Evolutionary conservation across 352 stramenopile genomes (phyloP).

Genomic region (Pythium phragmitis): DNA sequence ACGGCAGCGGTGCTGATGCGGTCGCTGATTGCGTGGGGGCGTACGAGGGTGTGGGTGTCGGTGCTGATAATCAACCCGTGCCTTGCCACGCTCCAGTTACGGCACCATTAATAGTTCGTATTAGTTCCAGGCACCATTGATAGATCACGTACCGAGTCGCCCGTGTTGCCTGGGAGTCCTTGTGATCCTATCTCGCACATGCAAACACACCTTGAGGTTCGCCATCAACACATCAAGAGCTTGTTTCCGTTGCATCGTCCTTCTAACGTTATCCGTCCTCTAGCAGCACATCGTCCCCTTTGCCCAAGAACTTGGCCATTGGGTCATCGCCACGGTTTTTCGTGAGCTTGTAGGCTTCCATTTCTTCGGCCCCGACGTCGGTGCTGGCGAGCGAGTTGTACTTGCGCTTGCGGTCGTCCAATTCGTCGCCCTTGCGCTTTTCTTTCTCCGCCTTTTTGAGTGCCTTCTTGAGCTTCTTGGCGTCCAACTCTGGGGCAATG

Average conservation of each 20-base stretch:
- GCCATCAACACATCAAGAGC: neutral
- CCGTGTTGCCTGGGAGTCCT: neutral
- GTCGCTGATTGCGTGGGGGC: neutral
- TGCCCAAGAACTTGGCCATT: constrained; percentile 91
- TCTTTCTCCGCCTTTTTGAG: constrained; percentile 76
- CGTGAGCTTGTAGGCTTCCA: constrained; percentile 94
- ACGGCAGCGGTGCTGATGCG: neutral
- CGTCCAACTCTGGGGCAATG: constrained; percentile 64
- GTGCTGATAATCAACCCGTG: too few relatives aligned
- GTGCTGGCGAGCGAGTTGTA: constrained; percentile 92
- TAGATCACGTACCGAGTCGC: neutral
- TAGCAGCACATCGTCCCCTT: constrained; percentile 43
- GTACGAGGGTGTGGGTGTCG: too few relatives aligned
- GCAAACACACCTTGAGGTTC: neutral
- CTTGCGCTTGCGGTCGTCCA: constrained; percentile 89
- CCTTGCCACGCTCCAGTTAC: too few relatives aligned
- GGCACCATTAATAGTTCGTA: too few relatives aligned
- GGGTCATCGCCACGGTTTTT: constrained; percentile 90
- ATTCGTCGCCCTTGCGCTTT: constrained; percentile 45
- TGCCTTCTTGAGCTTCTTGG: constrained; percentile 85
- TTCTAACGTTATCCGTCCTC: constrained; percentile 24
- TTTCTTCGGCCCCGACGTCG: constrained; percentile 94
- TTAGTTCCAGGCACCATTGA: neutral
- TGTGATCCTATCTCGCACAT: neutral
- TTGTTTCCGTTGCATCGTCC: neutral